Conservation (phyloP, 257 asterid genomes). For the Parsonsia alboflavescens region DNA sequence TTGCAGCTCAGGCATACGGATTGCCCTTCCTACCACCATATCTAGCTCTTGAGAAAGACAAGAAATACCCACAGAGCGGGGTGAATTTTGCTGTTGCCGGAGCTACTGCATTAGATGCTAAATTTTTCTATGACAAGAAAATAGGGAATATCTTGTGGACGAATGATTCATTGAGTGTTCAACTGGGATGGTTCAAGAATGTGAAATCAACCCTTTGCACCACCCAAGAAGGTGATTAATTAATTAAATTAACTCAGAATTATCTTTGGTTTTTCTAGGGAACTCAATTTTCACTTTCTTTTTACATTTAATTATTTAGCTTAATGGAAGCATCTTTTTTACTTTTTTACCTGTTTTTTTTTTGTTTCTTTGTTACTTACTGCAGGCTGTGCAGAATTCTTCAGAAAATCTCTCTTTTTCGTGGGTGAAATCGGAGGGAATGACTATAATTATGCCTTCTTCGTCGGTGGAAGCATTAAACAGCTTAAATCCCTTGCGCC, state of each 20-base stretch:
- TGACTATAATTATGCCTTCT: constrained; percentile 73
- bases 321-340: background rate
- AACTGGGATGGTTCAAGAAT: constrained; percentile 66
- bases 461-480: constrained; percentile 48
- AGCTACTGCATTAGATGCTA: constrained; percentile 68
- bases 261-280: background rate
- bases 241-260: background rate
- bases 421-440: constrained; percentile 94
- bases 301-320: background rate
- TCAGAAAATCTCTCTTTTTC: constrained; percentile 51
- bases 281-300: background rate
- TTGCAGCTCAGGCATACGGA: constrained; percentile 74
- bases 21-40: constrained; percentile 61
- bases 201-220: constrained; percentile 54
- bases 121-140: constrained; percentile 52
- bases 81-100: constrained; percentile 84
- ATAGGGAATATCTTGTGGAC: constrained; percentile 60
- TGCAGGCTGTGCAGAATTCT: constrained; percentile 49
- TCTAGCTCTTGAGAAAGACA: constrained; percentile 33
- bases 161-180: constrained; percentile 52
- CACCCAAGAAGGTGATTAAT: constrained; percentile 40
- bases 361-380: background rate
- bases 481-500: constrained; percentile 59
- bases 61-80: constrained; percentile 41
- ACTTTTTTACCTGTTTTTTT: too few species aligned